phyloP scores from a whole-genome alignment of 345 rosid genomes.

The Cardamine chenopodiifolia region DNA sequence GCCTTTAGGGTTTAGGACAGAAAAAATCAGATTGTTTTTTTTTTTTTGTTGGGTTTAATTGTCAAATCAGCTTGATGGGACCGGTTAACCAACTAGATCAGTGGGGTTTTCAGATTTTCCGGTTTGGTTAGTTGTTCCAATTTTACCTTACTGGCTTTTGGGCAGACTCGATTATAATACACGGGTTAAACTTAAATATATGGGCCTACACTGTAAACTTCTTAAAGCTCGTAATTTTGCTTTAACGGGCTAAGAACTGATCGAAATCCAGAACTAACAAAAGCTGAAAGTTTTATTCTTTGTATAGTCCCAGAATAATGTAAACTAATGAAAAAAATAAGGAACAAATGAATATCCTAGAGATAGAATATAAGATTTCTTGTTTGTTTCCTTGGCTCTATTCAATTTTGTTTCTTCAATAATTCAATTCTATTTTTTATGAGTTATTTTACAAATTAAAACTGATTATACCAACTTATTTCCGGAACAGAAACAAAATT shows the following conservation, averaged over 20 bases:
- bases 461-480: too few species aligned
- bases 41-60: not conserved
- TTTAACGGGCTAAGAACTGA: not conserved
- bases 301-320: not conserved
- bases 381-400: too few species aligned
- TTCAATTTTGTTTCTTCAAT: too few species aligned
- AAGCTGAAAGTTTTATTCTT: not conserved
- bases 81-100: slow-evolving; percentile 11
- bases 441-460: not conserved
- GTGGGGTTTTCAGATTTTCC: not conserved
- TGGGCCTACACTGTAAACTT: not conserved
- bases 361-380: not conserved
- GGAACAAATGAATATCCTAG: too few species aligned
- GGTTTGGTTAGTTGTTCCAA: not conserved
- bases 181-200: not conserved
- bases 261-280: not conserved
- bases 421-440: too few species aligned
- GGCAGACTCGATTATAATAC: not conserved
- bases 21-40: not conserved
- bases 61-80: slow-evolving; percentile 9
- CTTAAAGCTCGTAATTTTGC: not conserved
- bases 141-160: not conserved
- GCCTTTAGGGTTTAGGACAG: slow-evolving; percentile 27
- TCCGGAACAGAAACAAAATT: not conserved
- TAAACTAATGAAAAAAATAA: not conserved